These are phyloP conservation scores for Amylocarpus encephaloides DNA, from an alignment of 2,329 filamentous ascomycete species.

Conservation along the genomic window DNA sequence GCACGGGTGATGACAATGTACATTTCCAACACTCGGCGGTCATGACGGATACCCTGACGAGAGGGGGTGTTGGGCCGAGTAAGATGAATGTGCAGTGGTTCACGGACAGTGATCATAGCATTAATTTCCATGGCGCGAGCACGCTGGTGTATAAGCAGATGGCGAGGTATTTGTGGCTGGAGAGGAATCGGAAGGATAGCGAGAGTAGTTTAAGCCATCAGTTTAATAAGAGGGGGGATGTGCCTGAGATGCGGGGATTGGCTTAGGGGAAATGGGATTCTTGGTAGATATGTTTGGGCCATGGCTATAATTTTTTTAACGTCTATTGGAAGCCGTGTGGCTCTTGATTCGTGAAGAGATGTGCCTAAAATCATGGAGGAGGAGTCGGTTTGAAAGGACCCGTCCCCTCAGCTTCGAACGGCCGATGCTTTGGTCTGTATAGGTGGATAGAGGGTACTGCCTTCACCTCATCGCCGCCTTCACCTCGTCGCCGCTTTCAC, in stretches of 20 bases:
- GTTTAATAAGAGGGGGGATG: constrained; percentile 10
- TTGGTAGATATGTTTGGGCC: no score
- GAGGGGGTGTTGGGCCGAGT: constrained; percentile 49
- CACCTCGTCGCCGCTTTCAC: no score
- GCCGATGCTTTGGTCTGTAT: no score
- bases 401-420: no score
- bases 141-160: constrained; percentile 57
- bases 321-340: no score
- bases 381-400: no score
- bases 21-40: constrained; percentile 63
- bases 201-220: constrained; percentile 25
- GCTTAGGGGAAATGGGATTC: neutral
- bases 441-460: no score
- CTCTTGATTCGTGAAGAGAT: no score
- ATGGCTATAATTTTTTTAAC: no score
- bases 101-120: constrained; percentile 58
- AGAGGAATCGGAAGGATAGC: constrained; percentile 44
- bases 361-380: no score
- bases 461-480: no score
- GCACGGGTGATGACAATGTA: constrained; percentile 64
- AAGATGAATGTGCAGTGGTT: constrained; percentile 60
- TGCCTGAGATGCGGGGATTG: neutral
- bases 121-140: constrained; percentile 49
- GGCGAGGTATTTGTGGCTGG: constrained; percentile 52
- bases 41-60: constrained; percentile 55